Evolutionary conservation across 495 filamentous ascomycete species (phyloP).

Genomic region (Hypomontagnella submonticulosa): DNA sequence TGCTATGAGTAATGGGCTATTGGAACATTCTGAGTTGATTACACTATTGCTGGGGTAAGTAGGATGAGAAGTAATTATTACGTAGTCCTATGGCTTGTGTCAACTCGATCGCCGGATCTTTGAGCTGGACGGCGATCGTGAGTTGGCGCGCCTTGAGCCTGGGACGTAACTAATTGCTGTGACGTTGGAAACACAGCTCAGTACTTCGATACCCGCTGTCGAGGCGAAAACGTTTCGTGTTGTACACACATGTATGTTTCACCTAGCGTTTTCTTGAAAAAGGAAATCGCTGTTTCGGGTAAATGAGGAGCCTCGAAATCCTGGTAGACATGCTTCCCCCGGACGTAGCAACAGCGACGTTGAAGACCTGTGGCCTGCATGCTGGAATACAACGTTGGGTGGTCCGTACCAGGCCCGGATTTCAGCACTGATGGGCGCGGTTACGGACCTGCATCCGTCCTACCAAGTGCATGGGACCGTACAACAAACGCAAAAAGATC

Average conservation of each 20-base stretch:
- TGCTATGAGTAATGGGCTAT: too few species aligned
- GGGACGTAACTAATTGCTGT: too few species aligned
- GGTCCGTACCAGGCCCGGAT: constrained; percentile 62
- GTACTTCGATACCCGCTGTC: too few species aligned
- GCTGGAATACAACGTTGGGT: constrained; percentile 64
- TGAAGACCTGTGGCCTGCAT: background rate
- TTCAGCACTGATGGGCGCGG: constrained; percentile 60
- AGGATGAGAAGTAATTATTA: too few species aligned
- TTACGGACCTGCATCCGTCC: constrained; percentile 38
- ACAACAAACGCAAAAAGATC: background rate
- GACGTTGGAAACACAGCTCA: too few species aligned
- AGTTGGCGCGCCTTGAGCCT: too few species aligned
- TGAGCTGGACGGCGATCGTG: too few species aligned
- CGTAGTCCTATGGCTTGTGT: too few species aligned
- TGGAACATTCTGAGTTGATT: too few species aligned
- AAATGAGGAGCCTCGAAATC: constrained; percentile 5
- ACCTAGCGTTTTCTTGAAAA: background rate
- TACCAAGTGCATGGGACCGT: constrained; percentile 32
- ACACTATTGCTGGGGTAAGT: too few species aligned
- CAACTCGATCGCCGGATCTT: too few species aligned
- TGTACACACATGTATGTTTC: constrained; percentile 2
- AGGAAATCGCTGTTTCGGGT: constrained; percentile 11
- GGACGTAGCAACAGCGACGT: constrained; percentile 10
- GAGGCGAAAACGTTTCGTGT: background rate
- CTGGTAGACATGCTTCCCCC: background rate